Conservation (phyloP, 352 stramenopile species). For the Pythium brachiatum region DNA sequence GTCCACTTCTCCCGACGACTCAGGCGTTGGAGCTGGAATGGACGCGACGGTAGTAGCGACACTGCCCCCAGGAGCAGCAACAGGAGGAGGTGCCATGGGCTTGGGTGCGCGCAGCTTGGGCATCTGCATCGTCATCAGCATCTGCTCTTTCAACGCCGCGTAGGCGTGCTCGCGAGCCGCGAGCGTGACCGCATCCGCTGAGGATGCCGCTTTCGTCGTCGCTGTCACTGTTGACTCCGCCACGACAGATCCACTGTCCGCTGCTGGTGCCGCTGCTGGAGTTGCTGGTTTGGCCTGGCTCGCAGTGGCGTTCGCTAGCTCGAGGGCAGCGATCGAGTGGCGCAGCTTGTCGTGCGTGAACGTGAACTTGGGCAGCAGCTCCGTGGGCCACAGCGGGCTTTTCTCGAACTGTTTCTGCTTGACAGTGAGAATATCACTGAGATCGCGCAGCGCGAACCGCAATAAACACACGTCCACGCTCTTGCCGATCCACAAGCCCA, state of each 20-base stretch:
- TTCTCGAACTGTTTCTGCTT: slow-evolving; percentile 34
- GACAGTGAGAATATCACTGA: slow-evolving; percentile 34
- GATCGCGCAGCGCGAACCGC: slow-evolving; percentile 57
- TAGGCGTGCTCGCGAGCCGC: slow-evolving; percentile 54
- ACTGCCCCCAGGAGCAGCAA: not conserved
- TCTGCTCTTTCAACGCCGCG: slow-evolving; percentile 54
- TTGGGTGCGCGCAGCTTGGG: slow-evolving; percentile 24
- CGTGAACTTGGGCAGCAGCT: slow-evolving; percentile 63
- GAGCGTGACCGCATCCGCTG: slow-evolving; percentile 22
- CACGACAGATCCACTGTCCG: not conserved
- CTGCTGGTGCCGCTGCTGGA: not conserved
- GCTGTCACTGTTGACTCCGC: slow-evolving; percentile 15
- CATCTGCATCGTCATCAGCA: slow-evolving; percentile 47
- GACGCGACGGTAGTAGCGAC: not conserved
- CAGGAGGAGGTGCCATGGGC: not conserved
- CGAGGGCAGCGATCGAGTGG: slow-evolving; percentile 35
- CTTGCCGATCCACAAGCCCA: slow-evolving; percentile 53
- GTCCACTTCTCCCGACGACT: not conserved
- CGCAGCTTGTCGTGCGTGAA: slow-evolving; percentile 51
- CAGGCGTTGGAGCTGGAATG: no score
- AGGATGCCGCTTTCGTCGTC: slow-evolving; percentile 15
- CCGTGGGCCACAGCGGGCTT: slow-evolving; percentile 39
- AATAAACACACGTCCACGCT: slow-evolving; percentile 48
- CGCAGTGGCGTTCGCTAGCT: not conserved
- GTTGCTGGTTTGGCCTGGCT: not conserved